These are phyloP conservation scores for Hypericum androsaemum DNA, from an alignment of 345 rosid genomes.

Conservation along the genomic window DNA sequence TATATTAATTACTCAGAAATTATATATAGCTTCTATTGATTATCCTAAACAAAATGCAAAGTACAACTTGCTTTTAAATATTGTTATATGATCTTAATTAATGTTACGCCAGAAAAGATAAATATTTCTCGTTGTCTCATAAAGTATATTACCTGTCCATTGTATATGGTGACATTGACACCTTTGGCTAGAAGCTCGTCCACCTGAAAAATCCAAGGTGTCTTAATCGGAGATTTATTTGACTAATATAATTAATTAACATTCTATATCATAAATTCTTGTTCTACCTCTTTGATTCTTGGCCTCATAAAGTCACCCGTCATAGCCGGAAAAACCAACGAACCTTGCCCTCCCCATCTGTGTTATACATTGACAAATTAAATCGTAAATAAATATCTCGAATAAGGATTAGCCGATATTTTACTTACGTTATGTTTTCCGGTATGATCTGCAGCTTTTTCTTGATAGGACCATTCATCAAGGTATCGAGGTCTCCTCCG, in stretches of 20 bases:
- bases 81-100: no score
- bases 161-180: conserved; percentile 26
- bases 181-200: conserved; percentile 33
- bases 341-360: conserved; percentile 24
- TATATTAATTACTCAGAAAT: no score
- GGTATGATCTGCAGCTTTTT: no score
- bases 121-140: no score
- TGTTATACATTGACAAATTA: neutral
- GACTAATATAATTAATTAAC: neutral
- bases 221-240: neutral
- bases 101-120: no score
- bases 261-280: neutral
- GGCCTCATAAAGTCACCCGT: conserved; percentile 34
- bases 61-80: no score
- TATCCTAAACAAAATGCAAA: no score
- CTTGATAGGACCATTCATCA: no score
- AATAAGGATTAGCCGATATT: no score
- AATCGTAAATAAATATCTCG: neutral
- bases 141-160: conserved; percentile 24
- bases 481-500: no score
- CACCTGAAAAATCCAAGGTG: conserved; percentile 8
- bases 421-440: no score
- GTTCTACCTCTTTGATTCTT: conserved; percentile 33
- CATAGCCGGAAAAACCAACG: conserved; percentile 18
- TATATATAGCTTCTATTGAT: no score